phyloP scores from a whole-genome alignment of 129 eudicot genomes.

The Flaveria brownii region DNA sequence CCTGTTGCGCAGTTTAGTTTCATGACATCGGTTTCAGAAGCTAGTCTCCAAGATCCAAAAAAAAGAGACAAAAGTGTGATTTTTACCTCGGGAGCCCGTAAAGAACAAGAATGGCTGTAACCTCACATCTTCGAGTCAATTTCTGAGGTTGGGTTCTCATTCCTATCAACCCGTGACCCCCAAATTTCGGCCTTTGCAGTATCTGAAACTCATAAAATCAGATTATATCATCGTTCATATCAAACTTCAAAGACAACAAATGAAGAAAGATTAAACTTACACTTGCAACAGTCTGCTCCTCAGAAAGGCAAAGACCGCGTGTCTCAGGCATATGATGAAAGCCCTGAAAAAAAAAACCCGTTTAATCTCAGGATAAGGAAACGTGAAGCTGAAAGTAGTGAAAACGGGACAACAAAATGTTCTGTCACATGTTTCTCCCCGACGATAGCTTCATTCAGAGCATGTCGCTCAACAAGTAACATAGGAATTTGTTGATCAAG shows the following conservation, averaged over 20 bases:
- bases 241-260: not conserved
- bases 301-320: slow-evolving; percentile 94
- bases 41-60: slow-evolving; percentile 1
- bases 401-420: slow-evolving; percentile 20
- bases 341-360: slow-evolving; percentile 52
- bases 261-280: slow-evolving; percentile 47
- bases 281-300: slow-evolving; percentile 92
- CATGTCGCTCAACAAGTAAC: slow-evolving; percentile 97
- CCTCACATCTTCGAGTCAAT: slow-evolving; percentile 85
- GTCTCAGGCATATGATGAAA: slow-evolving; percentile 99
- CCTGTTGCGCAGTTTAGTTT: slow-evolving; percentile 45
- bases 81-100: slow-evolving; percentile 95
- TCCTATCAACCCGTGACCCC: slow-evolving; percentile 75
- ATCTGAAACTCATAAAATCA: slow-evolving; percentile 52
- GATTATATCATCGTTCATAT: not conserved
- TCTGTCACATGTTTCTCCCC: slow-evolving; percentile 91
- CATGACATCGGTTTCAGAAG: slow-evolving; percentile 25
- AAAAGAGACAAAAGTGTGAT: not conserved
- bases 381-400: not conserved
- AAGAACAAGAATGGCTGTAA: slow-evolving; percentile 93
- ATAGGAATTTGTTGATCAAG: slow-evolving; percentile 94
- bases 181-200: slow-evolving; percentile 70
- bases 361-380: slow-evolving; percentile 28
- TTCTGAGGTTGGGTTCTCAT: slow-evolving; percentile 94
- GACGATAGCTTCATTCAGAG: slow-evolving; percentile 95